Percentiles rank a stretch among this genome's conserved stretches.
These are phyloP conservation scores for Eimeria maxima DNA, from an alignment of 169 alveolate genomes.

Conservation along the genomic window DNA sequence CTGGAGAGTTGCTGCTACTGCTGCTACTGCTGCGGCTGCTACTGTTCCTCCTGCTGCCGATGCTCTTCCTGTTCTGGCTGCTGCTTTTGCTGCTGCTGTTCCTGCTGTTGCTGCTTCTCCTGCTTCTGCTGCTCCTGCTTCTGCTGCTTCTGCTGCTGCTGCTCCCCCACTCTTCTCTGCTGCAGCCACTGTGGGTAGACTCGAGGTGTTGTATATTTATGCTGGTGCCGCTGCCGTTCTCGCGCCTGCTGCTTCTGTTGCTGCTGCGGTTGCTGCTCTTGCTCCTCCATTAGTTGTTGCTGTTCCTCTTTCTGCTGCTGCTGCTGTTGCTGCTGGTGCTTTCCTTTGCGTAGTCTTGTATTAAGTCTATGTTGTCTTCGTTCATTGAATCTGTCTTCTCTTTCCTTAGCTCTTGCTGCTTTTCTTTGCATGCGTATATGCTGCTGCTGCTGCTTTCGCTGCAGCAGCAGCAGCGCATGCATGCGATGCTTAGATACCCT, in stretches of 20 bases:
- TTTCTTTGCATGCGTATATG: not conserved
- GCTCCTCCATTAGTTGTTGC: not conserved
- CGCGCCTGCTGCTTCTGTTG: not conserved
- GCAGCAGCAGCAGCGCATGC: not conserved
- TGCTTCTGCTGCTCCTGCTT: no score
- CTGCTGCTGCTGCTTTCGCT: not conserved
- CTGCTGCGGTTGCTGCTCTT: conserved; percentile 21
- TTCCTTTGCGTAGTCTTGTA: no score
- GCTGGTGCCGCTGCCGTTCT: no score
- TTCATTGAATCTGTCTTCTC: not conserved
- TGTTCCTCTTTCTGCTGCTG: not conserved
- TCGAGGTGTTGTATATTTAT: no score
- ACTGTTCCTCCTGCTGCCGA: not conserved
- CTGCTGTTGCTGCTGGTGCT: no score
- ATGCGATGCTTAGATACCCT: not conserved
- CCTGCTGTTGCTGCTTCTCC: no score
- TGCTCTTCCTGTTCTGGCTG: not conserved
- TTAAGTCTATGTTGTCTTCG: no score
- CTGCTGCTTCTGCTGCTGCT: no score
- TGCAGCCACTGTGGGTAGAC: no score
- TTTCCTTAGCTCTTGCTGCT: not conserved
- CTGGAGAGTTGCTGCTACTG: not conserved
- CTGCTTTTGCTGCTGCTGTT: not conserved
- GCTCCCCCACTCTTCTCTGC: no score
- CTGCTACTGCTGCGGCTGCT: not conserved